phyloP scores from a whole-genome alignment of 2,329 filamentous ascomycete genomes.

The Ascochyta lentis region DNA sequence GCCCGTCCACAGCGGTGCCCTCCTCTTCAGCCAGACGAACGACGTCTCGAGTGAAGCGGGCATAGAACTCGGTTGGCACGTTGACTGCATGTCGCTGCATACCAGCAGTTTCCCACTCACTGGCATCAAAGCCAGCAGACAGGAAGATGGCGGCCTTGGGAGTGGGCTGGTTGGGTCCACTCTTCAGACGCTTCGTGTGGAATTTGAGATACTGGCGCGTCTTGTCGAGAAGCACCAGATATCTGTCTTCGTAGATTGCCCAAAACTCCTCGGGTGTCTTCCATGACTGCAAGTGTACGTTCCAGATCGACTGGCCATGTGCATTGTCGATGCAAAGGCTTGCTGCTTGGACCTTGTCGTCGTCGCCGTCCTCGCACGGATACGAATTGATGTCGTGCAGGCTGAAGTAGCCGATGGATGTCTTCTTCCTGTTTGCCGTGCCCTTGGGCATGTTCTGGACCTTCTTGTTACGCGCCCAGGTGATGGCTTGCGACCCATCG shows the following conservation, averaged over 20 bases:
- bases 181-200: slow-evolving; percentile 71
- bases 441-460: slow-evolving; percentile 71
- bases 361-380: slow-evolving; percentile 92
- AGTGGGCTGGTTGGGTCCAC: slow-evolving; percentile 62
- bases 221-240: slow-evolving; percentile 79
- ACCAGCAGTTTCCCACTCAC: slow-evolving; percentile 86
- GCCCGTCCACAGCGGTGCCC: slow-evolving; percentile 76
- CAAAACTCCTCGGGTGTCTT: slow-evolving; percentile 85
- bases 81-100: slow-evolving; percentile 98
- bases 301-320: slow-evolving; percentile 94
- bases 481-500: slow-evolving; percentile 86
- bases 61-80: slow-evolving; percentile 96
- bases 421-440: slow-evolving; percentile 77
- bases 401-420: slow-evolving; percentile 93
- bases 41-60: slow-evolving; percentile 84
- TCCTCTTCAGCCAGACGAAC: slow-evolving; percentile 82
- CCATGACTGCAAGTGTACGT: slow-evolving; percentile 91
- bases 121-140: slow-evolving; percentile 95
- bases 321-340: slow-evolving; percentile 94
- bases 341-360: slow-evolving; percentile 90
- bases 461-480: slow-evolving; percentile 87
- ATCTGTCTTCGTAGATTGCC: slow-evolving; percentile 81
- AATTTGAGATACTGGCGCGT: slow-evolving; percentile 75
- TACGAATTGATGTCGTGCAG: slow-evolving; percentile 98
- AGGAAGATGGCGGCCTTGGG: slow-evolving; percentile 91